Evolutionary conservation across 495 filamentous ascomycete genomes (phyloP).

Genomic region (Saxophila tyrrhenica): DNA sequence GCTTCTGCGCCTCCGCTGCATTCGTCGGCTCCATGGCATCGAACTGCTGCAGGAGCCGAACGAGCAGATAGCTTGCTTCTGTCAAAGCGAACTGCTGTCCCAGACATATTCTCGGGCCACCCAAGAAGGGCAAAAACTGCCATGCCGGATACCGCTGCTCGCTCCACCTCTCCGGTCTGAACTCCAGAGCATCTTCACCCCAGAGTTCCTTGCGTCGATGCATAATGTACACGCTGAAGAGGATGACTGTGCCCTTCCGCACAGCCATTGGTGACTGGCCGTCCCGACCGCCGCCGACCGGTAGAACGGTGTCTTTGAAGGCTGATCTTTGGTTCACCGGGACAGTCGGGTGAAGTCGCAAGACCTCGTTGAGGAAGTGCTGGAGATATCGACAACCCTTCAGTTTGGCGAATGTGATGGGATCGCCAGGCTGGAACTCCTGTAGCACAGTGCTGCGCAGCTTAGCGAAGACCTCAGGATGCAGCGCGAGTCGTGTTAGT

Average conservation of each 20-base stretch:
- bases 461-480: slow-evolving; percentile 12
- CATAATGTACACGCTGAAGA: slow-evolving; percentile 17
- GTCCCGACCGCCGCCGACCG: slow-evolving; percentile 19
- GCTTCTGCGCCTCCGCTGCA: neutral
- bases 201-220: slow-evolving; percentile 20
- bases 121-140: slow-evolving; percentile 18
- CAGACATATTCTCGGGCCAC: slow-evolving; percentile 19
- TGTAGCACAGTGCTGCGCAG: slow-evolving; percentile 12
- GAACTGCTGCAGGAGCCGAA: slow-evolving; percentile 17
- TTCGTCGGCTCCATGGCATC: slow-evolving; percentile 14
- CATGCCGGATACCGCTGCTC: slow-evolving; percentile 15
- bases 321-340: slow-evolving; percentile 16
- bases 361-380: slow-evolving; percentile 19
- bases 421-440: slow-evolving; percentile 7
- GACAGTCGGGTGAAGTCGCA: slow-evolving; percentile 19
- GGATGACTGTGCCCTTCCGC: slow-evolving; percentile 14
- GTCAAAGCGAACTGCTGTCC: slow-evolving; percentile 19
- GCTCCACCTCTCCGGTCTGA: slow-evolving; percentile 22
- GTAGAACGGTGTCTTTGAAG: slow-evolving; percentile 15
- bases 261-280: slow-evolving; percentile 11
- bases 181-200: slow-evolving; percentile 19
- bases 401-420: slow-evolving; percentile 17
- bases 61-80: slow-evolving; percentile 13
- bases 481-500: slow-evolving; percentile 1
- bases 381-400: slow-evolving; percentile 18